A percentile compares a stretch with the other conserved stretches of the same genome.
phyloP scores from a whole-genome alignment of 192 early-diverging fungal species.

The Funneliformis geosporum region DNA sequence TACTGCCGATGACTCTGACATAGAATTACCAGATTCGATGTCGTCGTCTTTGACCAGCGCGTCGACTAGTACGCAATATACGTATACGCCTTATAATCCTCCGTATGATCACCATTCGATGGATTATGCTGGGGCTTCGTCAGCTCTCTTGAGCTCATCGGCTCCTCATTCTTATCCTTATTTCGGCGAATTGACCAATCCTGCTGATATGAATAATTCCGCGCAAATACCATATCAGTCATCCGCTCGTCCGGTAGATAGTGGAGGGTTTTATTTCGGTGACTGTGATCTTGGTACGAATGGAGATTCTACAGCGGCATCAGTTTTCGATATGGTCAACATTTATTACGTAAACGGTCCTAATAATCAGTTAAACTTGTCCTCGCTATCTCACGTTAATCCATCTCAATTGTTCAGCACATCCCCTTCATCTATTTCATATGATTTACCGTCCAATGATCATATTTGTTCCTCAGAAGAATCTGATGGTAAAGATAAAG shows the following conservation, averaged over 20 bases:
- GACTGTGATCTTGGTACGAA: background rate
- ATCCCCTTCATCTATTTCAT: background rate
- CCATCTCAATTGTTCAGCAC: background rate
- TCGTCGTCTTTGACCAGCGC: slow-evolving; percentile 6
- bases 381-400: slow-evolving; percentile 9
- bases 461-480: background rate
- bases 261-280: background rate
- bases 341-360: background rate
- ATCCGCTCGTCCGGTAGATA: background rate
- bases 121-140: background rate
- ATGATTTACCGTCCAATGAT: background rate
- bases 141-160: background rate
- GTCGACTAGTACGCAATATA: slow-evolving; percentile 5
- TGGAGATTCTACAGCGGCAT: background rate
- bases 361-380: background rate
- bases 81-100: background rate
- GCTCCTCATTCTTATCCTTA: background rate
- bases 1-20: slow-evolving; percentile 24
- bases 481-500: background rate
- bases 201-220: background rate
- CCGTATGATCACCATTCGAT: background rate
- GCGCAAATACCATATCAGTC: slow-evolving; percentile 3
- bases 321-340: background rate
- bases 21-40: slow-evolving; percentile 24
- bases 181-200: background rate